Conservation (phyloP, 2,329 filamentous ascomycete genomes). For the Beauveria medogensis region DNA sequence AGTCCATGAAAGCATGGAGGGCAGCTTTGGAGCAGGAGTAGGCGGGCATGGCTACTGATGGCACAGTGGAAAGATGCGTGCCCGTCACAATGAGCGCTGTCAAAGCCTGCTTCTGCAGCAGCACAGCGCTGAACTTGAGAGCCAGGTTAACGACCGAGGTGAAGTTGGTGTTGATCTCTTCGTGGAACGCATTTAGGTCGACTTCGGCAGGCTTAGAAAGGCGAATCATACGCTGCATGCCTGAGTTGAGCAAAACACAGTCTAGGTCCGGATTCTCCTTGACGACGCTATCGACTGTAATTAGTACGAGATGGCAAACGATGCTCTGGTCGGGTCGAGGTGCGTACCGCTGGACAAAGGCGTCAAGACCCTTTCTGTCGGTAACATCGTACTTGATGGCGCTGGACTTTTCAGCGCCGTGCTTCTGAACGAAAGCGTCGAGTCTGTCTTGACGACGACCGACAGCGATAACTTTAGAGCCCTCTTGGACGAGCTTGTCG, state of each 20-base stretch:
- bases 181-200: slow-evolving; percentile 20
- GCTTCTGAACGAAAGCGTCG: slow-evolving; percentile 35
- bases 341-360: slow-evolving; percentile 14
- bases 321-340: not conserved
- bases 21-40: slow-evolving; percentile 18
- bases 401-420: slow-evolving; percentile 33
- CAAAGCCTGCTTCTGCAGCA: slow-evolving; percentile 12
- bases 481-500: slow-evolving; percentile 31
- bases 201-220: slow-evolving; percentile 14
- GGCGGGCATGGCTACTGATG: slow-evolving; percentile 14
- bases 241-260: slow-evolving; percentile 48
- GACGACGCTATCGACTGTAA: slow-evolving; percentile 3
- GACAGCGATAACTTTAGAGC: slow-evolving; percentile 36
- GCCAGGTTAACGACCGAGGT: slow-evolving; percentile 16
- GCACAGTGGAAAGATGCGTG: slow-evolving; percentile 13
- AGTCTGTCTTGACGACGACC: slow-evolving; percentile 41
- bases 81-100: slow-evolving; percentile 16
- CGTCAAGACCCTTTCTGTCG: slow-evolving; percentile 27
- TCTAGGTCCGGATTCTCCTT: slow-evolving; percentile 41
- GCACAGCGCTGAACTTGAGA: slow-evolving; percentile 15
- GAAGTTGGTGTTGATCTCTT: slow-evolving; percentile 16
- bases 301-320: no score
- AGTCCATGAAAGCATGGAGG: slow-evolving; percentile 15
- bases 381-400: slow-evolving; percentile 34
- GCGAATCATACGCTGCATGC: slow-evolving; percentile 36